A percentile compares a stretch with the other conserved stretches of the same genome.
These are phyloP conservation scores for Penicillium sp. DNA, from an alignment of 2,329 filamentous ascomycete species.

Conservation along the genomic window DNA sequence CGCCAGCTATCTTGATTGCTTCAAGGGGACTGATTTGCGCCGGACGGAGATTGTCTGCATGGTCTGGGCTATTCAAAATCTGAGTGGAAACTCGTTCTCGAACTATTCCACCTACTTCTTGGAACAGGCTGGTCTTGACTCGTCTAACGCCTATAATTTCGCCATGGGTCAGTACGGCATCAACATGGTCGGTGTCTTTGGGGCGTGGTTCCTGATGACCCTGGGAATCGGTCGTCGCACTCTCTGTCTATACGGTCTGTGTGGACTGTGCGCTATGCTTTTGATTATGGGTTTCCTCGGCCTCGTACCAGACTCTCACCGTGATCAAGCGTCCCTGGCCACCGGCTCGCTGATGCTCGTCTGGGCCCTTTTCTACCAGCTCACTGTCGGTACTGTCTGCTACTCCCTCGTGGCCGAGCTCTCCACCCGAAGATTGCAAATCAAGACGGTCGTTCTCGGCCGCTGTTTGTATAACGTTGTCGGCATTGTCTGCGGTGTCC, in stretches of 20 bases:
- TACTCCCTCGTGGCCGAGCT: slow-evolving; percentile 88
- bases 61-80: slow-evolving; percentile 69
- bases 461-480: slow-evolving; percentile 83
- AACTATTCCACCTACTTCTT: slow-evolving; percentile 68
- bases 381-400: slow-evolving; percentile 86
- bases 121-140: slow-evolving; percentile 60
- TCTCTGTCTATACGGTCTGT: slow-evolving; percentile 77
- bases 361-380: slow-evolving; percentile 83
- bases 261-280: slow-evolving; percentile 75
- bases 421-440: slow-evolving; percentile 80
- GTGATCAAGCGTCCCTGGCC: slow-evolving; percentile 69
- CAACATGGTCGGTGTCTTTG: slow-evolving; percentile 80
- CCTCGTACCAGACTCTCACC: slow-evolving; percentile 67
- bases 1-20: slow-evolving; percentile 80
- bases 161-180: slow-evolving; percentile 66
- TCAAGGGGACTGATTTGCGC: slow-evolving; percentile 76
- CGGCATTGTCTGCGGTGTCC: slow-evolving; percentile 77
- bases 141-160: slow-evolving; percentile 60
- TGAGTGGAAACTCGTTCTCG: slow-evolving; percentile 68
- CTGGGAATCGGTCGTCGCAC: slow-evolving; percentile 75
- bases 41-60: slow-evolving; percentile 76
- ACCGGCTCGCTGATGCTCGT: slow-evolving; percentile 85
- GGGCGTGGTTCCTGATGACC: slow-evolving; percentile 81
- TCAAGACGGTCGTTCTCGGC: slow-evolving; percentile 89
- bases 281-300: slow-evolving; percentile 84